Base-by-base conservation (phyloP, 1,284 basidiomycete genomes). In the Psilocybe mexicana region DNA sequence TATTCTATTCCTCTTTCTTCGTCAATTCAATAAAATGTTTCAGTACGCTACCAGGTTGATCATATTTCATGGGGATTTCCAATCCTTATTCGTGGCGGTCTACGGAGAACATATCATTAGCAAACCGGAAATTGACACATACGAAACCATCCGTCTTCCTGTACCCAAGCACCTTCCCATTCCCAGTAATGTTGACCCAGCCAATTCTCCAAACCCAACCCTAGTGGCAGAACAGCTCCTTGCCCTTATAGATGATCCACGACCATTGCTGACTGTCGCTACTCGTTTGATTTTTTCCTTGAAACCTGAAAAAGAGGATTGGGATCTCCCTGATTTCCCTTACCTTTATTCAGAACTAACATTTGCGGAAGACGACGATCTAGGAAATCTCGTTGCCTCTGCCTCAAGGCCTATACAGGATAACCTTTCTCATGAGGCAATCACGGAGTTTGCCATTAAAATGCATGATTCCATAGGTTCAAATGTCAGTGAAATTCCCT, bases 1-100 rank as follows among this genome's bases (percentile, higher is more conserved):
- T 24, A 33, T 36, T 45, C 50, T 42, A 38, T 55, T 59, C 55
- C n/a, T 48, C 60, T 42, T 46, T 38, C 52, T 28, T 55, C 30
- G 58, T 40, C 54, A 28, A 40, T 43, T 58, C 61, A 60, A 40
- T 59, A 18, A 18, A 18, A 36, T 23, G 53, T 40, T 25, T 12
- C 67, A 92, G 90, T 84, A 83, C 67, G 82, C 86, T 2, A 92
- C 90, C 24, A 86, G 90, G 53, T 76, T 93, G 26, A 85, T 93
- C 80, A 88, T 92, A 57, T 78, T 93, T 61, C 85, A 85, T 67
- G 91, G 90, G 30, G 74, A 79, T 30, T 92, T 91, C 67, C 73
- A 83, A 52, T 76, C 74, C 57, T 73, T 90, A 24, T 89, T 90
- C 3, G 74, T 89, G 63, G 87, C 87, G 40, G 80, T 90, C 46